Base-by-base conservation (phyloP, 1,284 basidiomycete genomes). In the Melampsora occidentalis region DNA sequence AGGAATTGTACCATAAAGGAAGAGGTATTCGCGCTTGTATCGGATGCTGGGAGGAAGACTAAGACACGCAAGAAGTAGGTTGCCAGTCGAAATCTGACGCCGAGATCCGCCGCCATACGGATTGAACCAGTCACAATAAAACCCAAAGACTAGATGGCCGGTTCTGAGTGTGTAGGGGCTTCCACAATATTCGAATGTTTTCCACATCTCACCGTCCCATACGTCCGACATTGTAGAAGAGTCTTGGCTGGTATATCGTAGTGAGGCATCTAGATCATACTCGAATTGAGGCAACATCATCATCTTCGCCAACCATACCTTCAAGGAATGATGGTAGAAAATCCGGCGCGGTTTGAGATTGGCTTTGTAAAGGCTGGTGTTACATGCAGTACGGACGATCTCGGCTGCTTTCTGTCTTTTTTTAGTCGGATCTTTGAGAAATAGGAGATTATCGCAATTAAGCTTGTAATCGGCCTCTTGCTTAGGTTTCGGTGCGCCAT, bases 201-300 rank as follows among this genome's bases (percentile, higher is more conserved):
- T 71, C 69, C 69, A 71, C 16, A 71, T 46, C 53, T 49, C 25
- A 22, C 69, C 69, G 39, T 71, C 69, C 69, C 69, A 71, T 20
- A 71, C 49, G 59, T 71, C 69, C 14, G 18, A 46, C 46, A 71
- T 62, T 33, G 16, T 53, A 20, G 51, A 53, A 53, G 18, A 12
- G 22, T 53, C 16, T 53, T 18, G 2, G 16, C 18, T 18, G 22
- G 18, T 18, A 35, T 35, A 35, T 53, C 22, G 51, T 20, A 53
- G 51, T 5, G 51, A 22, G 16, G 51, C 51, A 53, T 53, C 51
- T 53, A 53, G 22, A 20, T 18, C 12, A 14, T 53, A 18, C 51
- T 53, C 51, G 14, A 53, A 53, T 20, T 22, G 18, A 20, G 51
- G 51, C 51, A 53, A 14, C 16, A 53, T 20, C 51, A 53, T 53